phyloP scores from a whole-genome alignment of 306 rosid genomes.

The Datisca glomerata region DNA sequence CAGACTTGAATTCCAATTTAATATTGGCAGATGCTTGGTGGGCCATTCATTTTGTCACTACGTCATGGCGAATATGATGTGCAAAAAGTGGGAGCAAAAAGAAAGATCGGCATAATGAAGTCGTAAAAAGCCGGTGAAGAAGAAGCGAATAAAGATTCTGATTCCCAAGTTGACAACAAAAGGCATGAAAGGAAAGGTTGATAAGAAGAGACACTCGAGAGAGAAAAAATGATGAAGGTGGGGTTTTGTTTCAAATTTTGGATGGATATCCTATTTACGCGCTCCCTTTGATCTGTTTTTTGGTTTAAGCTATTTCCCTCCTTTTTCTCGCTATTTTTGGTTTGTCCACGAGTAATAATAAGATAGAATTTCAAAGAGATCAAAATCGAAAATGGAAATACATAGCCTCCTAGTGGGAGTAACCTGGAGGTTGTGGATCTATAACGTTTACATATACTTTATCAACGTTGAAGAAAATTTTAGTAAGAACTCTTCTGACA shows the following conservation, averaged over 20 bases:
- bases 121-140: background rate
- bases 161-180: slow-evolving; percentile 11
- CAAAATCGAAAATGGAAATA: too few relatives aligned
- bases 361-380: too few relatives aligned
- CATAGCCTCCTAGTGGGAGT: too few relatives aligned
- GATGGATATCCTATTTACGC: background rate
- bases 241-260: background rate
- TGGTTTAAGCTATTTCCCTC: background rate
- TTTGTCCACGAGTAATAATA: background rate
- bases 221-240: too few relatives aligned
- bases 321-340: background rate
- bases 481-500: too few relatives aligned
- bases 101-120: background rate
- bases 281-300: background rate
- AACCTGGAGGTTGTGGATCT: too few relatives aligned
- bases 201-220: too few relatives aligned
- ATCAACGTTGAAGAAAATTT: too few relatives aligned
- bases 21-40: slow-evolving; percentile 6
- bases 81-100: background rate
- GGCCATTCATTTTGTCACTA: slow-evolving; percentile 23
- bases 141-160: slow-evolving; percentile 5
- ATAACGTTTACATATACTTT: too few relatives aligned
- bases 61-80: slow-evolving; percentile 11
- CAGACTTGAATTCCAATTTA: background rate
- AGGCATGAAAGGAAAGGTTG: background rate